Base-by-base conservation (phyloP, 768 basidiomycete species). In the Russula dissimulans region DNA sequence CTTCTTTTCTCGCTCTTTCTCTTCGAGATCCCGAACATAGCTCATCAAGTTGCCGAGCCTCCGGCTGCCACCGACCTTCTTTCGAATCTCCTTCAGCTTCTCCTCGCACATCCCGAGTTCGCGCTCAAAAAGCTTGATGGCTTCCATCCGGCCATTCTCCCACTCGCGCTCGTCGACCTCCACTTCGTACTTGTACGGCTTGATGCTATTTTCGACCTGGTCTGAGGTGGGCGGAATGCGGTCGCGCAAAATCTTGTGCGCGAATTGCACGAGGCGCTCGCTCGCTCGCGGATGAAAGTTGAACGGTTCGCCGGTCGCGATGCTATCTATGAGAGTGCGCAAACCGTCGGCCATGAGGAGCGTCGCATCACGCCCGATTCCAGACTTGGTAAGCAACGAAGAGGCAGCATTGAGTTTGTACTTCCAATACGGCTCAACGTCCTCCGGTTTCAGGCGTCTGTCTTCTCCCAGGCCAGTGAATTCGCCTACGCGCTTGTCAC, bases 131-230 rank as follows among this genome's bases (percentile, higher is more conserved):
- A 95, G 75, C 56, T 83, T 82, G 57, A 91, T 80, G 1, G 91
- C 83, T 52, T 83, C 77, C 66, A 79, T 80, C 51, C 95, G 77
- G 0, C 97, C 97, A 2, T 77, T 69, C 66, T 91, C 90, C 97
- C 97, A 99, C 71, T 99, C 97, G 44, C 86, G 77, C 14, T 83
- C 80, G 63, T 97, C 94, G 14, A 97, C 88, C 70, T 99, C 97
- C 31, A 98, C 86, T 69, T 98, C 95, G 69, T 97, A 95, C 77
- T 99, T 99, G 81, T 84, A 97, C 32, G 95, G 97, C 74, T 99
- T 99, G 79, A 99, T 97, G 73, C 92, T 95, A 72, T 98, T 99
- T 77, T 99, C 97, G 15, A 99, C 95, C 74, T 98, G 95, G 71
- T 99, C 97, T 5, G 91, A 88, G n/a, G 97, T 93, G 57, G 95